Conservation (phyloP, 768 basidiomycete genomes). For the Suillus clintonianus region DNA sequence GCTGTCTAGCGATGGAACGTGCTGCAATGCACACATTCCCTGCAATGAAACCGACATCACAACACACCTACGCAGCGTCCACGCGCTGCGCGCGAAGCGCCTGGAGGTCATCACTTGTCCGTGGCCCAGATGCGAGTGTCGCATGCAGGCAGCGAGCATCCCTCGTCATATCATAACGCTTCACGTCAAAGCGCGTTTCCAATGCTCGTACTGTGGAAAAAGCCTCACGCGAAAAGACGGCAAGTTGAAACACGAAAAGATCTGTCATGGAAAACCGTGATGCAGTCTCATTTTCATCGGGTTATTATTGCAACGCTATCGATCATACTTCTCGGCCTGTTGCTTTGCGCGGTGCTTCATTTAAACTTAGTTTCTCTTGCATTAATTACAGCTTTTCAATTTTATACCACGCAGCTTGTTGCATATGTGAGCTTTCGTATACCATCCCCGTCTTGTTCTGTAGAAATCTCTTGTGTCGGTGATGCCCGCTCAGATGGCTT, state of each 20-base stretch:
- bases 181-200: neutral
- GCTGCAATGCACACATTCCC: neutral
- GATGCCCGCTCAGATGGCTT: constrained; percentile 40
- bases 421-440: neutral
- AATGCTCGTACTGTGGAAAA: neutral
- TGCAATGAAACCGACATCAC: neutral
- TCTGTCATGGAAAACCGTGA: neutral
- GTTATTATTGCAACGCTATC: neutral
- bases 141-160: neutral
- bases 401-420: neutral
- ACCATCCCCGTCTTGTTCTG: neutral
- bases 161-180: neutral
- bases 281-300: neutral
- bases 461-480: neutral
- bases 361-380: neutral
- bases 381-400: neutral
- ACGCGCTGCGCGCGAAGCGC: neutral
- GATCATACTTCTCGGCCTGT: neutral
- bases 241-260: neutral
- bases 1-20: neutral
- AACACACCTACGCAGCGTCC: neutral
- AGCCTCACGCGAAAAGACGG: constrained; percentile 1
- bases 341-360: neutral
- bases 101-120: neutral
- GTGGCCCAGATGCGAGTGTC: neutral